Conservation (phyloP, 768 basidiomycete species). For the Tylopilus plumbeoviolaceoides region DNA sequence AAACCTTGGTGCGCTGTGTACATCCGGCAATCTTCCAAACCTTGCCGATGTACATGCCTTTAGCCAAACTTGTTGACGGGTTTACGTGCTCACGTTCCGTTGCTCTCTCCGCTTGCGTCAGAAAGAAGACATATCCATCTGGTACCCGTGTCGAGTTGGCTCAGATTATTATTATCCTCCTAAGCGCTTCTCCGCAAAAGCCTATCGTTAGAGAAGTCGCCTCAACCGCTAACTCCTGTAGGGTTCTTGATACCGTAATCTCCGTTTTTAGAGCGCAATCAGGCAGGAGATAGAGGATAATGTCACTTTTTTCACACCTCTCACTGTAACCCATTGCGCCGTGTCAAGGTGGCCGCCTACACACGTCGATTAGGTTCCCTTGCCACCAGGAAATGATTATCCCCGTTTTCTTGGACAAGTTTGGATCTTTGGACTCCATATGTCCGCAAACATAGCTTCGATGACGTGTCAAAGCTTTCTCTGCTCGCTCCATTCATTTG, state of each 20-base stretch:
- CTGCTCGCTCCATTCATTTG: constrained; percentile 14
- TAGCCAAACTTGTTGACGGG: constrained; percentile 7
- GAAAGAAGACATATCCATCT: neutral
- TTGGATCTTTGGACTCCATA: neutral
- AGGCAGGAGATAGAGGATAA: constrained; percentile 7
- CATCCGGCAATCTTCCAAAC: constrained; percentile 12
- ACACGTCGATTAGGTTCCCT: constrained; percentile 12
- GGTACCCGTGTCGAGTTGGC: neutral
- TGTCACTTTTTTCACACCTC: constrained; percentile 8
- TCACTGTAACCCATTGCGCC: constrained; percentile 1
- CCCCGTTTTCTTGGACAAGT: neutral
- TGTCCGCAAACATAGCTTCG: constrained; percentile 6
- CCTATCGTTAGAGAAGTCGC: constrained; percentile 29
- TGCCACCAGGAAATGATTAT: neutral
- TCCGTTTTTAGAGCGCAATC: constrained; percentile 24
- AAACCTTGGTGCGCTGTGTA: constrained; percentile 10
- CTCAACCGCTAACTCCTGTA: constrained; percentile 26
- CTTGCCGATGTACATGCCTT: constrained; percentile 3
- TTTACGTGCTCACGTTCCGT: constrained; percentile 21
- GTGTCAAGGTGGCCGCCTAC: constrained; percentile 5
- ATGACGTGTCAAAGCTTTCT: constrained; percentile 12
- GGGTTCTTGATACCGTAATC: constrained; percentile 31
- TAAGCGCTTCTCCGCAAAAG: constrained; percentile 29
- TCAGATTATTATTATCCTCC: constrained; percentile 19
- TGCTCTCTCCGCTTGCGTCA: constrained; percentile 2